Conservation (phyloP, 805 yeast genomes). For the Zygotorulaspora chibaensis region DNA sequence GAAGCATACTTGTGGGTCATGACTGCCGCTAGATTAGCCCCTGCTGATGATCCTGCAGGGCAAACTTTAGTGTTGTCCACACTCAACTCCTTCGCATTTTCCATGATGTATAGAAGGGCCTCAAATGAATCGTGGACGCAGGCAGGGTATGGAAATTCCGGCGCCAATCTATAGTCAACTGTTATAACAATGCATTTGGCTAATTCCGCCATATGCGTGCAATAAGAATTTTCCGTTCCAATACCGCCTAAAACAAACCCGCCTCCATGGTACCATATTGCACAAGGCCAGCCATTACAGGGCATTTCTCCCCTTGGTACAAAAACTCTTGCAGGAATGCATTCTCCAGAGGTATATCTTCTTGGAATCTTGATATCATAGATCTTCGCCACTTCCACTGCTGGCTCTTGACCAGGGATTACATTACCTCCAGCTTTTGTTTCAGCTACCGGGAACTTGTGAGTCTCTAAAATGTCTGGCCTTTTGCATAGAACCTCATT, state of each 20-base stretch:
- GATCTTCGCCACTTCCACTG: conserved; percentile 27
- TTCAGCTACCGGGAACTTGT: conserved; percentile 33
- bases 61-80: conserved; percentile 36
- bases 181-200: conserved; percentile 40
- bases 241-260: conserved; percentile 44
- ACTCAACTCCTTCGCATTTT: conserved; percentile 21
- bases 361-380: conserved; percentile 36
- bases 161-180: conserved; percentile 50
- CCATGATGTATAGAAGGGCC: conserved; percentile 33
- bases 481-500: conserved; percentile 28
- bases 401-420: conserved; percentile 41
- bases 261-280: conserved; percentile 44
- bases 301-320: conserved; percentile 38
- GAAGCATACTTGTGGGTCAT: conserved; percentile 30
- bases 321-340: conserved; percentile 35
- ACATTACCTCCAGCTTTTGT: conserved; percentile 38
- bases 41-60: conserved; percentile 47
- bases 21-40: conserved; percentile 34
- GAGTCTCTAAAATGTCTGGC: conserved; percentile 36
- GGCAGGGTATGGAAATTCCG: conserved; percentile 48
- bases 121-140: conserved; percentile 43
- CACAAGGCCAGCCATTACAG: conserved; percentile 37
- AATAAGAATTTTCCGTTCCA: conserved; percentile 40
- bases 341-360: conserved; percentile 24
- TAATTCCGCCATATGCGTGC: conserved; percentile 39